Evolutionary conservation across 768 basidiomycete genomes (phyloP).

Genomic region (Amanita jacksonii): DNA sequence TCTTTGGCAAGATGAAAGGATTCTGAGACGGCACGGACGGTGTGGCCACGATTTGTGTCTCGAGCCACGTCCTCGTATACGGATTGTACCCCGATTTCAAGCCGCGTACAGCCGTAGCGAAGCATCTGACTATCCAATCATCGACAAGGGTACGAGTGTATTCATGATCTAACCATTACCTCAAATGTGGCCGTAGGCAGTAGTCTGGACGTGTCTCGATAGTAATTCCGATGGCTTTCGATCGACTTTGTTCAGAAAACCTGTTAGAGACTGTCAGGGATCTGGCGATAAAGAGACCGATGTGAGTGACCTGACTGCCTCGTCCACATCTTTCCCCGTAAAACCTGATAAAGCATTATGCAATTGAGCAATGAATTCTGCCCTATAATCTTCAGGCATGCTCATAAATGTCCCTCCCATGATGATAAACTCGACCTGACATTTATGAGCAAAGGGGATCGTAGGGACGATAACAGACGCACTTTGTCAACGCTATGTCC

Average conservation of each 20-base stretch:
- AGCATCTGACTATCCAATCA: conserved; percentile 82
- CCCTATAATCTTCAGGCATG: conserved; percentile 94
- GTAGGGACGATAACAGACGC: conserved; percentile 5
- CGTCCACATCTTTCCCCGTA: conserved; percentile 88
- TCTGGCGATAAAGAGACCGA: neutral
- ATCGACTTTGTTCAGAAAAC: conserved; percentile 95
- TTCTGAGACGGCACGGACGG: conserved; percentile 93
- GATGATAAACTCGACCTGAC: conserved; percentile 79
- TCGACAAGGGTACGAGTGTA: neutral
- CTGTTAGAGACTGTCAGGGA: conserved; percentile 24
- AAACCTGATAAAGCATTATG: conserved; percentile 96
- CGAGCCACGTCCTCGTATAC: conserved; percentile 99
- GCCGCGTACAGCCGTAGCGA: conserved; percentile 94
- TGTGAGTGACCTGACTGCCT: conserved; percentile 68
- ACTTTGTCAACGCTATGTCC: conserved; percentile 98
- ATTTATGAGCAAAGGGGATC: neutral
- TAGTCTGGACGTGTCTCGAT: conserved; percentile 99
- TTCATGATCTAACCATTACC: conserved; percentile 28
- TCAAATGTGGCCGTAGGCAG: conserved; percentile 92
- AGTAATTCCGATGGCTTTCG: conserved; percentile 97
- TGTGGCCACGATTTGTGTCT: conserved; percentile 98
- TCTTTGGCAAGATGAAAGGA: conserved; percentile 98
- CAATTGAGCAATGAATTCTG: conserved; percentile 88
- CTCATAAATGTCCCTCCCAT: conserved; percentile 99
- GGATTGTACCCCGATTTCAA: conserved; percentile 98